Evolutionary conservation across 1,284 basidiomycete genomes (phyloP), one percentile per base, ranked within the genome.

Genomic region (Marasmius sp.): DNA sequence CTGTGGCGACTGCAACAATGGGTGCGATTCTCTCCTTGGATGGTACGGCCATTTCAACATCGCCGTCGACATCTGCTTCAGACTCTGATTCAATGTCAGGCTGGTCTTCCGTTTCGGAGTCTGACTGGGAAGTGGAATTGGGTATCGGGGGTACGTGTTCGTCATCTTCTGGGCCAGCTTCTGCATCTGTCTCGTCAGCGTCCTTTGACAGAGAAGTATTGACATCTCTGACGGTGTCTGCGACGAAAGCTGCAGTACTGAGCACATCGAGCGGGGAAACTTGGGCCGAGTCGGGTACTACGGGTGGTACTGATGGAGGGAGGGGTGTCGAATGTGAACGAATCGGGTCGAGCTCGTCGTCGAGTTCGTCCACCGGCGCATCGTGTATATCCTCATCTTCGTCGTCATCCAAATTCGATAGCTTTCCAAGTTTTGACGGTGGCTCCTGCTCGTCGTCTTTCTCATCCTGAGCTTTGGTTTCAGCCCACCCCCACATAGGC

Each of bases 401-500:
- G 22, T 63, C 59, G 18, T 36, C 53, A 18, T 20, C 52, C 9
- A 45, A 49, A 9, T 39, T 39, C 36, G 34, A 67, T 65, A 48
- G 48, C 51, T 18, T 66, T 61, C 22, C 49, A 60, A 39, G 66
- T 50, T 18, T 63, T 61, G 37, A 61, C 64, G 54, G 59, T 57
- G 74, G 71, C 16, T 75, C 74, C 37, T 86, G 85, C 55, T 86
- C 82, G 65, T 85, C 81, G 60, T 83, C 45, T 47, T 47, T 47
- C 45, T 47, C 78, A 49, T 75, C 74, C 63, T 71, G 74, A 47
- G 75, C 77, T 74, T 84, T 85, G 57, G 74, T 71, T 60, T 83
- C 85, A 34, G 85, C 89, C 89, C 89, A 92, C 38, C 82, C 88
- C 89, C 88, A 92, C 88, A 90, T 91, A 59, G 84, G 84, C 36